Base-by-base conservation (phyloP, 1,139 yeast species). In the Saccharomyces hybrid region DNA sequence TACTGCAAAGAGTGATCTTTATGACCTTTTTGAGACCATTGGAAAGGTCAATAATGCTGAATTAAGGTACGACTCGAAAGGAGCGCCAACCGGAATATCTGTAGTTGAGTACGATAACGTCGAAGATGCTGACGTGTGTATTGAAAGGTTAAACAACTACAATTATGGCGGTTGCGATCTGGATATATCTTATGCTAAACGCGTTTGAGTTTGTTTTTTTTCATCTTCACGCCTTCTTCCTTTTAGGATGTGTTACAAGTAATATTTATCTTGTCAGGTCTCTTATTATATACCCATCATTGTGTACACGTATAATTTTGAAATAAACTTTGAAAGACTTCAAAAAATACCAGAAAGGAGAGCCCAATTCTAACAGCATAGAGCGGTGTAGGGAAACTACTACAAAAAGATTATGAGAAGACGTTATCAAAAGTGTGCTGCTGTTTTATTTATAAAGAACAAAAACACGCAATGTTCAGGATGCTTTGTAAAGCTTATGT, bases 121-220 rank as follows among this genome's bases (percentile, higher is more conserved):
- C 47, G 89, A 81, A 41, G 76, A 81, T 56, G 96, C 98, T 0
- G 86, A 82, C 52, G 74, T 78, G 55, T 93, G 97, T 52, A 83
- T 91, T 60, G 76, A 76, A 54, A 87, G 85, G 71, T 79, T 91
- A 68, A 78, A 88, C 68, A 83, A 82, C 55, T 90, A 91, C 72
- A 83, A 79, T 61, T 91, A 91, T 66, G 98, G 97, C 62, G 90
- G 88, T 49, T 83, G 95, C 64, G 81, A 80, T 58, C 73, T 90
- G 64, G 75, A 70, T 49, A 79, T 90, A 49, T 75, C 89, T 1
- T 90, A 78, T 70, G 96, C 86, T 29, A 72, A 69, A 55, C 62
- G 57, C 1, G n/a, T 38, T 11, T 38, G 2, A 11, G 5, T 9
- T 6, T 16, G 11, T 16, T 16, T 8, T 38, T 8, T 38, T 11